Percentiles rank a stretch among this genome's conserved stretches.
Conservation (phyloP, 2,329 filamentous ascomycete genomes). For the Pseudogymnoascus sp. region DNA sequence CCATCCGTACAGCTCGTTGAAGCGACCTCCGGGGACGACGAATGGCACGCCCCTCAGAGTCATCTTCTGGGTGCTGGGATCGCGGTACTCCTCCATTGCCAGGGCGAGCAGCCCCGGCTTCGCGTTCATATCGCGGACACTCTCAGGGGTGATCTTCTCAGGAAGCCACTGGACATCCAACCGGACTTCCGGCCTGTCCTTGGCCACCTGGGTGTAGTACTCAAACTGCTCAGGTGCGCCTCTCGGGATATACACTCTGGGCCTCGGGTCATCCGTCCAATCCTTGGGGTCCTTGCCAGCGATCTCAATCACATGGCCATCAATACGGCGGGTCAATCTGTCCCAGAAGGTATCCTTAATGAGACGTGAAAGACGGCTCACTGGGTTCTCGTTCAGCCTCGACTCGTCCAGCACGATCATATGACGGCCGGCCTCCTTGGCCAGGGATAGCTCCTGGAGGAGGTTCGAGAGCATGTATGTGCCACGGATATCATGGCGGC, state of each 20-base stretch:
- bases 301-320: conserved; percentile 76
- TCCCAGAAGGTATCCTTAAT: conserved; percentile 92
- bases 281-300: conserved; percentile 90
- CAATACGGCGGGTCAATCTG: conserved; percentile 79
- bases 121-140: conserved; percentile 73
- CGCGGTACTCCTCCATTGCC: conserved; percentile 69
- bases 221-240: conserved; percentile 80
- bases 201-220: conserved; percentile 77
- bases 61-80: conserved; percentile 59
- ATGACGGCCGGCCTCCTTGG: conserved; percentile 81
- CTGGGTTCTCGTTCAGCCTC: conserved; percentile 89
- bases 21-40: conserved; percentile 92
- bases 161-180: conserved; percentile 78
- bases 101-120: conserved; percentile 85
- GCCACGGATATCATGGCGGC: conserved; percentile 82
- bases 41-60: conserved; percentile 78
- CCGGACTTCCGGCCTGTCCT: conserved; percentile 70
- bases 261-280: conserved; percentile 82
- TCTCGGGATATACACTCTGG: conserved; percentile 81
- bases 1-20: conserved; percentile 98
- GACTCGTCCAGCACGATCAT: conserved; percentile 87
- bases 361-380: conserved; percentile 74
- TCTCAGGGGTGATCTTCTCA: conserved; percentile 68
- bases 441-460: conserved; percentile 86
- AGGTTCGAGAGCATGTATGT: conserved; percentile 98